Conservation (phyloP, 805 yeast genomes). For the Metschnikowia vanudenii region DNA sequence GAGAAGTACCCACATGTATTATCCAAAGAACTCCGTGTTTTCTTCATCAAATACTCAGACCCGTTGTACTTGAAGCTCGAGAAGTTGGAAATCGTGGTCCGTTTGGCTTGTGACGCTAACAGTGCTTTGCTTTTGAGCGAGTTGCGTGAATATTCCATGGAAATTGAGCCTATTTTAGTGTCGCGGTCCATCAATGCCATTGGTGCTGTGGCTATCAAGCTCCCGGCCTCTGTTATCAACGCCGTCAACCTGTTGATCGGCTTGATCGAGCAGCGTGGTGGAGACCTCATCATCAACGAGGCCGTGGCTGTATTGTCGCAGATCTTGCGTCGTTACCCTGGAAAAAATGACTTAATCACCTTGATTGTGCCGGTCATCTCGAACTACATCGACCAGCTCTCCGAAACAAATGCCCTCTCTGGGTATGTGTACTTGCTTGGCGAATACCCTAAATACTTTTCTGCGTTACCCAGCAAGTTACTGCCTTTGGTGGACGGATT, state of each 20-base stretch:
- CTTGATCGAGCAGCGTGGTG: conserved; percentile 58
- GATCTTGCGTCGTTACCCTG: conserved; percentile 64
- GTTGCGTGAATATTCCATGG: conserved; percentile 78
- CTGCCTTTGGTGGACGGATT: conserved; percentile 49
- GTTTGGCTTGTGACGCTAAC: conserved; percentile 63
- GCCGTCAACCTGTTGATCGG: conserved; percentile 61
- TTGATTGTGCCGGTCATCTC: conserved; percentile 55
- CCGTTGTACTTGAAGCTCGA: conserved; percentile 76
- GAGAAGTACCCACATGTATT: conserved; percentile 84
- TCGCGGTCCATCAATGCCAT: conserved; percentile 62
- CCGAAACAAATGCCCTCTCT: conserved; percentile 50
- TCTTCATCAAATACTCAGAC: conserved; percentile 85
- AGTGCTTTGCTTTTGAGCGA: conserved; percentile 62
- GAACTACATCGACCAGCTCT: conserved; percentile 46
- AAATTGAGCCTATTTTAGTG: conserved; percentile 79
- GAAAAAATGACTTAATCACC: conserved; percentile 46
- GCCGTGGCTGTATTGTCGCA: conserved; percentile 62
- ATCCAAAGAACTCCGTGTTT: conserved; percentile 78
- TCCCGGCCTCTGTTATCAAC: conserved; percentile 51
- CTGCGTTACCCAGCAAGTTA: conserved; percentile 49
- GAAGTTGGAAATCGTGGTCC: conserved; percentile 70
- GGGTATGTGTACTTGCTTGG: conserved; percentile 72
- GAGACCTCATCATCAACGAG: conserved; percentile 60
- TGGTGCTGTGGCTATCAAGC: conserved; percentile 69
- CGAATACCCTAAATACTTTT: conserved; percentile 63